A percentile compares a stretch with the other conserved stretches of the same genome.
These are phyloP conservation scores for Aspergillus steynii DNA, from an alignment of 495 filamentous ascomycete species.

Conservation along the genomic window DNA sequence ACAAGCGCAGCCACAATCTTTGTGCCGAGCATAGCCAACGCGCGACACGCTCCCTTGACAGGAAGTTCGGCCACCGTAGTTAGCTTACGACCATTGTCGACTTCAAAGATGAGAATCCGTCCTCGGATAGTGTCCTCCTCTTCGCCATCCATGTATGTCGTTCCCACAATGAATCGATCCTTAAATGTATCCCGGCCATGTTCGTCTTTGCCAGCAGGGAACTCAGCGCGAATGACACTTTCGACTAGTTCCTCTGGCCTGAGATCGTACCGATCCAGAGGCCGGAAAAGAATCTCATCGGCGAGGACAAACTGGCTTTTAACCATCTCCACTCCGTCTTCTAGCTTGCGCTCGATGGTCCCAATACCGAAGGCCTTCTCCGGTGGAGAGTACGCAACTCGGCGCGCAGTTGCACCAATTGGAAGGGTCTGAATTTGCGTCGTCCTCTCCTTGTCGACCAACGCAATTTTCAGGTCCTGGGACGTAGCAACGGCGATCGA, in stretches of 20 bases:
- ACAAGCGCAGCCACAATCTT: slow-evolving; percentile 82
- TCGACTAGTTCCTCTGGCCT: slow-evolving; percentile 77
- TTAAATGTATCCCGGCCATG: slow-evolving; percentile 33
- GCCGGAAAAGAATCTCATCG: slow-evolving; percentile 59
- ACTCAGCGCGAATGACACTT: slow-evolving; percentile 74
- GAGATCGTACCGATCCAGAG: slow-evolving; percentile 52
- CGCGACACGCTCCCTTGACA: slow-evolving; percentile 76
- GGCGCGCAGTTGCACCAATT: slow-evolving; percentile 79
- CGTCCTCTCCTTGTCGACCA: slow-evolving; percentile 79
- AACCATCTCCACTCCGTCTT: slow-evolving; percentile 57
- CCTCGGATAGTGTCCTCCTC: slow-evolving; percentile 58
- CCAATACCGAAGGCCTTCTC: slow-evolving; percentile 86
- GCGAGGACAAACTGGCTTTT: slow-evolving; percentile 61
- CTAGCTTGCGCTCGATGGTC: slow-evolving; percentile 67
- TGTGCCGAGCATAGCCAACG: slow-evolving; percentile 69
- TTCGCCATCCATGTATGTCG: slow-evolving; percentile 69
- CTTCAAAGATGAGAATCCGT: slow-evolving; percentile 80
- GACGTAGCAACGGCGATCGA: slow-evolving; percentile 80
- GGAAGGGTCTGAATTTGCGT: slow-evolving; percentile 81
- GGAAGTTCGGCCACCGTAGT: slow-evolving; percentile 63
- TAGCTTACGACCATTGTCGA: slow-evolving; percentile 70
- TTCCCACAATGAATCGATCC: slow-evolving; percentile 89
- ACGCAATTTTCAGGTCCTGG: slow-evolving; percentile 72
- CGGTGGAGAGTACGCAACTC: slow-evolving; percentile 79
- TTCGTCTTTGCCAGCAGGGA: slow-evolving; percentile 61